Evolutionary conservation across 371 early-diverging fungal species (phyloP).

Genomic region (Lichtheimia ornata): DNA sequence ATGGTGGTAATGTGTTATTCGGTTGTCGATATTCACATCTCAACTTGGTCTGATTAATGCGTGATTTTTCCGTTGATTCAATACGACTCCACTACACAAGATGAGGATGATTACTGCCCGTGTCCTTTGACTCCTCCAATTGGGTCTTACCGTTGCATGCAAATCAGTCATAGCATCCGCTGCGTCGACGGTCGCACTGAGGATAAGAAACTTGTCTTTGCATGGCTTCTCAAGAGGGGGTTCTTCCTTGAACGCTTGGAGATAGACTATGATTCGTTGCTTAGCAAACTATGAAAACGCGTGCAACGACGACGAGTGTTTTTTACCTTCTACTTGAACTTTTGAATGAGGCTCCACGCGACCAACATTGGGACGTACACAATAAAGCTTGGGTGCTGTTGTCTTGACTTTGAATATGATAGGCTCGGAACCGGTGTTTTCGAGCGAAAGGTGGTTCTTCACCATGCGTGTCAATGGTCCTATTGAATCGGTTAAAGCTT

Average conservation of each 20-base stretch:
- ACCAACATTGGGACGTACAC: slow-evolving; percentile 95
- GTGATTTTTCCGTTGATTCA: slow-evolving; percentile 50
- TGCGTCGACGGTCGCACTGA: slow-evolving; percentile 54
- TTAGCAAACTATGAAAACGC: no score
- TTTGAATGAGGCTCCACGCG: slow-evolving; percentile 66
- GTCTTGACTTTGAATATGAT: slow-evolving; percentile 97
- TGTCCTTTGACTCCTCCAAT: background rate
- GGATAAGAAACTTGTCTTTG: slow-evolving; percentile 72
- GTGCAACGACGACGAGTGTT: no score
- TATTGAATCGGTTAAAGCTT: slow-evolving; percentile 16
- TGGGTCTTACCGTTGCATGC: slow-evolving; percentile 10
- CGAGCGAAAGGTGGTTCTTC: slow-evolving; percentile 65
- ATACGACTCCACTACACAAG: slow-evolving; percentile 53
- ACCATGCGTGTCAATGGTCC: slow-evolving; percentile 77
- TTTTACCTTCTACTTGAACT: slow-evolving; percentile 62
- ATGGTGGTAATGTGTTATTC: no score
- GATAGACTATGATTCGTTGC: slow-evolving; percentile 8
- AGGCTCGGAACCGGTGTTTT: slow-evolving; percentile 69
- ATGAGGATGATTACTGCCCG: background rate
- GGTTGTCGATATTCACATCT: slow-evolving; percentile 34
- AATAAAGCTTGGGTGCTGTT: slow-evolving; percentile 96
- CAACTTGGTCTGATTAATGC: slow-evolving; percentile 63
- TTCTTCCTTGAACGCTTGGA: slow-evolving; percentile 89
- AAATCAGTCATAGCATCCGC: slow-evolving; percentile 27
- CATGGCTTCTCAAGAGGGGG: slow-evolving; percentile 74